Evolutionary conservation across 495 filamentous ascomycete genomes (phyloP).

Genomic region (Penicillium arizonense): DNA sequence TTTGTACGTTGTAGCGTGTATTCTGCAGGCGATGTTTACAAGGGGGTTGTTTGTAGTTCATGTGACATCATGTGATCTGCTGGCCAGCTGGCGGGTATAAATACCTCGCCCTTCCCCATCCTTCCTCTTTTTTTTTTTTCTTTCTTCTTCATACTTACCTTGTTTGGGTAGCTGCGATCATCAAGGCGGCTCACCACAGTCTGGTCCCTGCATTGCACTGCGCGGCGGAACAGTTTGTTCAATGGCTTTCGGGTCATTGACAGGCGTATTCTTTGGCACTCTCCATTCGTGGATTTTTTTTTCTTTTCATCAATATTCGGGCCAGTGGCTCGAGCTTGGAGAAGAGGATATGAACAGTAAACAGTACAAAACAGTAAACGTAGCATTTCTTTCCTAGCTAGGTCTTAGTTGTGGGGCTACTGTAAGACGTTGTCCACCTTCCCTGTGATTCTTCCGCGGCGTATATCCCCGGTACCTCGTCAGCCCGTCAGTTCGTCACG

Average conservation of each 20-base stretch:
- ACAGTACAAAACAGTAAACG: too few relatives aligned
- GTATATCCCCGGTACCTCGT: too few relatives aligned
- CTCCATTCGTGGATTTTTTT: slow-evolving; percentile 26
- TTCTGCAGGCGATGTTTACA: background rate
- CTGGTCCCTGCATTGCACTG: slow-evolving; percentile 77
- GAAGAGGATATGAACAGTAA: too few relatives aligned
- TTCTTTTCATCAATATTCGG: too few relatives aligned
- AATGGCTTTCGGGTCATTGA: slow-evolving; percentile 69
- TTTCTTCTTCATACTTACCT: slow-evolving; percentile 74
- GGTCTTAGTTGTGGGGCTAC: too few relatives aligned
- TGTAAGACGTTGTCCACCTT: too few relatives aligned
- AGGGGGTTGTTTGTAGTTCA: background rate
- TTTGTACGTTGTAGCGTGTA: background rate
- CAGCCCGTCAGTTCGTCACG: too few relatives aligned
- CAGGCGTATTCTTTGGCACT: slow-evolving; percentile 74
- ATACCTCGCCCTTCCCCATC: too few relatives aligned
- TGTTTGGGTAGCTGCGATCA: slow-evolving; percentile 64
- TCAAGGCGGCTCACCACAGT: slow-evolving; percentile 56
- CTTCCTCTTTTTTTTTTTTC: slow-evolving; percentile 36
- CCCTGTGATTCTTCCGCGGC: too few relatives aligned
- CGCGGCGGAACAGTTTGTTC: slow-evolving; percentile 64
- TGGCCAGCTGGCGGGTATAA: background rate
- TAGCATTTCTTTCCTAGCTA: too few relatives aligned
- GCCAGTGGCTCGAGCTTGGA: too few relatives aligned
- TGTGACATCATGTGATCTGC: background rate